Evolutionary conservation across 768 basidiomycete species (phyloP).

Genomic region (Jaapia argillacea): DNA sequence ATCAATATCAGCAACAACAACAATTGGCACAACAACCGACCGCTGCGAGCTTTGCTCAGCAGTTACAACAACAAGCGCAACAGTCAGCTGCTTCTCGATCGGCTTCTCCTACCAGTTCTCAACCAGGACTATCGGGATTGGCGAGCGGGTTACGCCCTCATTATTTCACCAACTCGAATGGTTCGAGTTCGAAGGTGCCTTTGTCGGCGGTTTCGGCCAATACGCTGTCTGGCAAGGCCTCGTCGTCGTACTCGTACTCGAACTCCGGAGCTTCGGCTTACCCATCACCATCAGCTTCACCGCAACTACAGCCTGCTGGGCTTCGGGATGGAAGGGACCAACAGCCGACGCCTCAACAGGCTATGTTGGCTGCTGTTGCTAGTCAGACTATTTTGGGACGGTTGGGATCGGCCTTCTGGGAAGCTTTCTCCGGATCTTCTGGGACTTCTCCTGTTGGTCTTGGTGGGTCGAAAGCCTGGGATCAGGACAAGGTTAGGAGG

Average conservation of each 20-base stretch:
- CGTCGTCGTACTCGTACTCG: slow-evolving; percentile 14
- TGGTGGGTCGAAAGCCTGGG: slow-evolving; percentile 21
- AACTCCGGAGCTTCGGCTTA: slow-evolving; percentile 19
- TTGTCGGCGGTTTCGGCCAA: slow-evolving; percentile 19
- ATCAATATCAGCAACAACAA: slow-evolving; percentile 25
- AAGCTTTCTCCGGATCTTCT: slow-evolving; percentile 63
- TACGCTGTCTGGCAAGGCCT: slow-evolving; percentile 38
- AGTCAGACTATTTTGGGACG: slow-evolving; percentile 65
- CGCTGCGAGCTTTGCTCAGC: too few relatives aligned
- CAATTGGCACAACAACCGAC: slow-evolving; percentile 7
- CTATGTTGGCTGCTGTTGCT: slow-evolving; percentile 64
- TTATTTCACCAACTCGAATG: slow-evolving; percentile 23
- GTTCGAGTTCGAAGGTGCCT: slow-evolving; percentile 9
- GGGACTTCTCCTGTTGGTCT: slow-evolving; percentile 14
- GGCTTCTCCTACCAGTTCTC: too few relatives aligned
- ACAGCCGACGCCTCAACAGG: slow-evolving; percentile 27
- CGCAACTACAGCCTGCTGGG: too few relatives aligned
- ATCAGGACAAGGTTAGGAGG: slow-evolving; percentile 71
- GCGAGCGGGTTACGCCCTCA: slow-evolving; percentile 25
- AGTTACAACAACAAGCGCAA: not conserved
- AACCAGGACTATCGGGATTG: slow-evolving; percentile 12
- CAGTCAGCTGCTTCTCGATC: too few relatives aligned
- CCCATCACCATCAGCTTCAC: too few relatives aligned
- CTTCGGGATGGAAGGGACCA: slow-evolving; percentile 27
- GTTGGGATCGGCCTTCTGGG: slow-evolving; percentile 77